Evolutionary conservation across 768 basidiomycete genomes (phyloP).

Genomic region (Mycena chlorophos): DNA sequence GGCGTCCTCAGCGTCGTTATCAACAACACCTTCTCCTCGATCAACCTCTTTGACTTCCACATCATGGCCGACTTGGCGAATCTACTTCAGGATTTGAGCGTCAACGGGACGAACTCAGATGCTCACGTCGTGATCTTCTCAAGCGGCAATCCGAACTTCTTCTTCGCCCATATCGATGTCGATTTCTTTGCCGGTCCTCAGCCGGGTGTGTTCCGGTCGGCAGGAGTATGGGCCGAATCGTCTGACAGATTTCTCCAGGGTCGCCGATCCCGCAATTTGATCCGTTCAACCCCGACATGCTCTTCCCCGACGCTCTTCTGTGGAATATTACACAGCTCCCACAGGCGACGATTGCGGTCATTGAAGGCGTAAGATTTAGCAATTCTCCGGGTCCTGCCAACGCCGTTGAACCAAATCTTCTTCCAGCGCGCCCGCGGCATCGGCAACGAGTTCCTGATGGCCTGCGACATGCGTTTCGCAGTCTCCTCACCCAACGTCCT

Average conservation of each 20-base stretch:
- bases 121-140: conserved; percentile 6
- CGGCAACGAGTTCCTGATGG: conserved; percentile 15
- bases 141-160: conserved; percentile 7
- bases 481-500: conserved; percentile 3
- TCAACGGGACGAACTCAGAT: conserved; percentile 3
- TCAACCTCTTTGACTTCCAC: not conserved
- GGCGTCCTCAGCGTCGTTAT: conserved; percentile 1
- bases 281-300: conserved; percentile 3
- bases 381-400: not conserved
- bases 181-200: conserved; percentile 1
- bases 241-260: not conserved
- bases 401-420: not conserved
- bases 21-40: conserved; percentile 2
- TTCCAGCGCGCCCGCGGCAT: conserved; percentile 10
- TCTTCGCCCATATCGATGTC: conserved; percentile 7
- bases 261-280: conserved; percentile 3
- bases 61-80: conserved; percentile 6
- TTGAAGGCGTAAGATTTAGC: conserved; percentile 8
- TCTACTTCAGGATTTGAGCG: conserved; percentile 6
- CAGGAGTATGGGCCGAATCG: not conserved
- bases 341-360: conserved; percentile 13
- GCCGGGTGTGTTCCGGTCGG: not conserved
- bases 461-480: conserved; percentile 12
- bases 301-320: conserved; percentile 8
- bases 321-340: conserved; percentile 14